Percentiles rank a stretch among this genome's conserved stretches.
phyloP scores from a whole-genome alignment of 1,139 yeast genomes.

The Protomyces inouyei region DNA sequence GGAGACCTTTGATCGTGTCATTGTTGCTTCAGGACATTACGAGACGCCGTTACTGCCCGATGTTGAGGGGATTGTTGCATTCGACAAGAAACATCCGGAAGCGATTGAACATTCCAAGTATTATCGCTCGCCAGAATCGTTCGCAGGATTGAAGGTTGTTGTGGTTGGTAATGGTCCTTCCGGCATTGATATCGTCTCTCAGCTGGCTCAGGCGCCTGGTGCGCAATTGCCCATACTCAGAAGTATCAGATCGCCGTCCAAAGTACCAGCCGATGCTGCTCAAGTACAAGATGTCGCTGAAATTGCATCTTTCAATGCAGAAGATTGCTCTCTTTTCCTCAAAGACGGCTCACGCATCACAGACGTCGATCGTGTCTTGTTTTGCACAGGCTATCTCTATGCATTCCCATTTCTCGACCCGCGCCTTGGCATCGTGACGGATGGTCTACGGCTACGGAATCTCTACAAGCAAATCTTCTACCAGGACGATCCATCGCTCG shows the following conservation, averaged over 20 bases:
- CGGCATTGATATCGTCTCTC: constrained; percentile 56
- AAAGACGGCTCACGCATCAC: constrained; percentile 43
- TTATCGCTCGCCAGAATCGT: constrained; percentile 51
- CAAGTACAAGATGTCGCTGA: constrained; percentile 44
- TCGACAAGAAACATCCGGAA: constrained; percentile 47
- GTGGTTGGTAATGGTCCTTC: constrained; percentile 62
- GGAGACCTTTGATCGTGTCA: constrained; percentile 50
- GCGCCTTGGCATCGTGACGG: constrained; percentile 37
- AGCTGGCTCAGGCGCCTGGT: constrained; percentile 41
- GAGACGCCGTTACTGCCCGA: constrained; percentile 53
- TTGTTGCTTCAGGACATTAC: constrained; percentile 50
- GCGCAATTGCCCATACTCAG: constrained; percentile 5
- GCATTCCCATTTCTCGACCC: constrained; percentile 15
- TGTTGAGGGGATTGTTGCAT: constrained; percentile 51
- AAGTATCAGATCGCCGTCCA: constrained; percentile 40
- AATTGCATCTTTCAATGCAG: constrained; percentile 39
- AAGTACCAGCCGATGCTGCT: constrained; percentile 40
- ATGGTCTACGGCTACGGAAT: constrained; percentile 48
- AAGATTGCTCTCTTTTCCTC: constrained; percentile 39
- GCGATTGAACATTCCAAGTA: constrained; percentile 56
- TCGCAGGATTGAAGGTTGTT: constrained; percentile 44
- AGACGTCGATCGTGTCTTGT: constrained; percentile 50
- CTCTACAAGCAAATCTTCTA: constrained; percentile 53
- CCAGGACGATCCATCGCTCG: constrained; percentile 54
- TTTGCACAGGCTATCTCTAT: constrained; percentile 46